Percentiles rank a stretch among this genome's conserved stretches.
Conservation (phyloP, 345 rosid genomes). For the Eucalyptus melliodora region DNA sequence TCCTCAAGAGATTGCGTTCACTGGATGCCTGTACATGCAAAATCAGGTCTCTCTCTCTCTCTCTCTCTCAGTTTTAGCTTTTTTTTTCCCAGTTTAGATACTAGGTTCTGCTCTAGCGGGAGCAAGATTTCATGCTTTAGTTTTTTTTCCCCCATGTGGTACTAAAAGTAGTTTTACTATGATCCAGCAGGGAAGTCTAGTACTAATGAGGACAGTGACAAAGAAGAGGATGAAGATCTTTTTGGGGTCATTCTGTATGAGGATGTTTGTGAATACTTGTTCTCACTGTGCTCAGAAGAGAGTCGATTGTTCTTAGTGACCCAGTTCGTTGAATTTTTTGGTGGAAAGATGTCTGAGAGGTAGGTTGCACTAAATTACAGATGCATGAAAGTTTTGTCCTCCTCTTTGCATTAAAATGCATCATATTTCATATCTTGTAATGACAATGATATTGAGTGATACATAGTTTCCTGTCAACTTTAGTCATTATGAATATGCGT, state of each 20-base stretch:
- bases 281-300: slow-evolving; percentile 57
- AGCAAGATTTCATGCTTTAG: neutral
- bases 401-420: neutral
- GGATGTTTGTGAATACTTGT: slow-evolving; percentile 68
- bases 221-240: slow-evolving; percentile 58
- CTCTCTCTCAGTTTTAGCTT: neutral
- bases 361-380: neutral
- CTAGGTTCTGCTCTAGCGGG: neutral
- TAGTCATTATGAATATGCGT: neutral
- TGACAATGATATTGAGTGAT: neutral
- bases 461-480: neutral
- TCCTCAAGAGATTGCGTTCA: slow-evolving; percentile 55
- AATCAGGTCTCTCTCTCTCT: slow-evolving; percentile 20
- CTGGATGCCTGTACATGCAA: slow-evolving; percentile 77
- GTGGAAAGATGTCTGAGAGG: slow-evolving; percentile 62
- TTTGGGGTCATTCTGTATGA: slow-evolving; percentile 62
- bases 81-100: neutral
- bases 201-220: slow-evolving; percentile 22
- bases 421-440: neutral
- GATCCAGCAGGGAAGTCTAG: slow-evolving; percentile 26
- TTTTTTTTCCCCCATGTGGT: neutral
- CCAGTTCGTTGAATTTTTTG: slow-evolving; percentile 80
- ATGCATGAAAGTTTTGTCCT: neutral
- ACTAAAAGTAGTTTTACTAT: neutral
- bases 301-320: slow-evolving; percentile 64